Evolutionary conservation across 768 basidiomycete species (phyloP).

Genomic region (Gelatoporia subvermispora): DNA sequence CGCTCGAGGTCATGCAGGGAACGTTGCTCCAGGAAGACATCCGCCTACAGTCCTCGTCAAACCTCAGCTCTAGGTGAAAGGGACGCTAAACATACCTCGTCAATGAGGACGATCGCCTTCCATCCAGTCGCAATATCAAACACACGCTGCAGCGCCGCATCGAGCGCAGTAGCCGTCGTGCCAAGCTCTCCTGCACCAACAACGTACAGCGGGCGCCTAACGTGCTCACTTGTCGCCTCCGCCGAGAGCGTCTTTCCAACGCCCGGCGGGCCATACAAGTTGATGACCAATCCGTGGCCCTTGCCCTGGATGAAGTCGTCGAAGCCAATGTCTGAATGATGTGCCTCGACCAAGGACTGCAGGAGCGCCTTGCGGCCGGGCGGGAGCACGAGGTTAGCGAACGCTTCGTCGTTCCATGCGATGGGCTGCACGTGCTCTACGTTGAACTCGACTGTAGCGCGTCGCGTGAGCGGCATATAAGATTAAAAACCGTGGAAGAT

Average conservation of each 20-base stretch:
- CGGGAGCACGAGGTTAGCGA: conserved; percentile 26
- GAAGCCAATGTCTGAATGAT: conserved; percentile 19
- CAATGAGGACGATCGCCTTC: conserved; percentile 29
- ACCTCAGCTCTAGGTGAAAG: not conserved
- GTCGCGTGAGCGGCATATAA: not conserved
- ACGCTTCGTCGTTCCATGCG: conserved; percentile 30
- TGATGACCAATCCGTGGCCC: conserved; percentile 30
- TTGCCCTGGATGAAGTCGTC: conserved; percentile 33
- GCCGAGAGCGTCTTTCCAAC: conserved; percentile 24
- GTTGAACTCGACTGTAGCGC: conserved; percentile 50
- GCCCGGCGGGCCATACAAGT: conserved; percentile 24
- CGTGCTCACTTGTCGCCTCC: conserved; percentile 20
- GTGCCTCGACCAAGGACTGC: conserved; percentile 27
- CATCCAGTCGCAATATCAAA: conserved; percentile 29
- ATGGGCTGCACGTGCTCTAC: conserved; percentile 50
- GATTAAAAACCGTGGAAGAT: not conserved
- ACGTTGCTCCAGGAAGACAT: conserved; percentile 68
- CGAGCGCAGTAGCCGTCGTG: conserved; percentile 22
- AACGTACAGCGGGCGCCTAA: conserved; percentile 20
- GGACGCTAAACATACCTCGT: conserved; percentile 17
- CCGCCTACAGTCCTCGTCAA: conserved; percentile 29
- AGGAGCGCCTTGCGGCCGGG: conserved; percentile 24
- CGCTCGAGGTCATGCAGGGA: conserved; percentile 57
- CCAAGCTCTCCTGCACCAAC: conserved; percentile 30
- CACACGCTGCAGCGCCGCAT: conserved; percentile 20